Conservation (phyloP, 202 grass and related monocot species). For the Cymbopogon flexuosus region DNA sequence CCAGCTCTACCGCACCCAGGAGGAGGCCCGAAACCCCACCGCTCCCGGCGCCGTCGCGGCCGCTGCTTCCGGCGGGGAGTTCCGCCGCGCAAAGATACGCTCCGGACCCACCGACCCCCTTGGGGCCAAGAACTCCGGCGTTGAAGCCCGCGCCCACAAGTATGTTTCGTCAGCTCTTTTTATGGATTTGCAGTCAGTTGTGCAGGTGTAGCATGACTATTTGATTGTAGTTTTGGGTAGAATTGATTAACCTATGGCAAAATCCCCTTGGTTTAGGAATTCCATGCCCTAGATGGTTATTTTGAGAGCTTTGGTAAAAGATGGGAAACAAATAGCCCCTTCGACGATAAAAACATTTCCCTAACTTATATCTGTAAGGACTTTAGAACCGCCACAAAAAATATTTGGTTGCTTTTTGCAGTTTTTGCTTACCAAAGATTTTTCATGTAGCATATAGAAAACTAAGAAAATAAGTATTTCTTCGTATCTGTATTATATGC, state of each 20-base stretch:
- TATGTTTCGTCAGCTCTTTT: not conserved
- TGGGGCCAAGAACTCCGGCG: conserved; percentile 81
- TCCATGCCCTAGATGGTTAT: not conserved
- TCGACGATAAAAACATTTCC: not conserved
- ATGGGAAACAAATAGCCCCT: not conserved
- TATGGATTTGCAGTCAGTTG: not conserved
- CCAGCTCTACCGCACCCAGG: conserved; percentile 89
- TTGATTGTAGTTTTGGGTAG: not conserved
- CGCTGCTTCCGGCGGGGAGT: conserved; percentile 43
- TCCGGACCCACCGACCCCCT: conserved; percentile 43
- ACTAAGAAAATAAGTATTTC: not conserved
- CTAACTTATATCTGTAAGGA: not conserved
- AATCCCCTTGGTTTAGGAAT: not conserved
- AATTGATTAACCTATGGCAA: not conserved
- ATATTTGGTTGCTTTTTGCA: not conserved
- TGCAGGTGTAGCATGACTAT: not conserved
- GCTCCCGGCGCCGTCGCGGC: conserved; percentile 34
- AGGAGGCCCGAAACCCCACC: conserved; percentile 66
- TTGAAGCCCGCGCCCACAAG: conserved; percentile 65
- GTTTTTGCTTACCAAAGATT: not conserved
- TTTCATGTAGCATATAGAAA: not conserved
- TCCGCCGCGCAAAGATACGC: conserved; percentile 62
- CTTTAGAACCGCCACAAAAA: not conserved
- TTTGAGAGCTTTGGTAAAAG: not conserved
- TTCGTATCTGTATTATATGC: not conserved